These are phyloP conservation scores for Blastobotrys arbuscula DNA, from an alignment of 1,139 yeast genomes.

Conservation along the genomic window DNA sequence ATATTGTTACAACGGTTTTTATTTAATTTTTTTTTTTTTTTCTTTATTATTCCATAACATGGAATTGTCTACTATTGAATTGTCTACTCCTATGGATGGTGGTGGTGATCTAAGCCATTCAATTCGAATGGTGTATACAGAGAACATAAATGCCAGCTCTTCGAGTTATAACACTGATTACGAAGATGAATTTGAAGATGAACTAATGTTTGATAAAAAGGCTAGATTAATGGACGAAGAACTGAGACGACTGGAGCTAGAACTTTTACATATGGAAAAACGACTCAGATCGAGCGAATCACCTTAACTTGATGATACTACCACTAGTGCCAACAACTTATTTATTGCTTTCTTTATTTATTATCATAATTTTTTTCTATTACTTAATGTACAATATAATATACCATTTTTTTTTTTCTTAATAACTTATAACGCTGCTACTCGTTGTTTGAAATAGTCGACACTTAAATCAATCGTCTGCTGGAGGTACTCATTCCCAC, in stretches of 20 bases:
- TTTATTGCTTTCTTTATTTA: background rate
- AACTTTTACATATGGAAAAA: constrained; percentile 8
- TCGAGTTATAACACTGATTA: background rate
- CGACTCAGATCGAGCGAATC: background rate
- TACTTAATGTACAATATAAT: background rate
- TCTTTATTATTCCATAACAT: too few relatives aligned
- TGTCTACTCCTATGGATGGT: too few relatives aligned
- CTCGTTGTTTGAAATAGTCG: constrained; percentile 19
- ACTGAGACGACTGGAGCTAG: constrained; percentile 7
- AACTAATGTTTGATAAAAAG: background rate
- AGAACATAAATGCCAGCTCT: too few relatives aligned
- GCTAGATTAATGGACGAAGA: constrained; percentile 10
- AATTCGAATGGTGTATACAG: too few relatives aligned
- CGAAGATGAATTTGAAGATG: background rate
- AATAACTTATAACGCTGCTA: too few relatives aligned
- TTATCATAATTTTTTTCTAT: background rate
- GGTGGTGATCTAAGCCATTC: too few relatives aligned
- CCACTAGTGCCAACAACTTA: background rate
- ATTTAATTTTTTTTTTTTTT: too few relatives aligned
- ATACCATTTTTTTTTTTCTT: background rate
- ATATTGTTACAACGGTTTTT: too few relatives aligned
- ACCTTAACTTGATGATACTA: background rate
- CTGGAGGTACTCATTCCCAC: constrained; percentile 23
- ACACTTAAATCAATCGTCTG: constrained; percentile 23
- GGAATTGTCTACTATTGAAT: too few relatives aligned